Conservation (phyloP, 176 grass and related monocot species). For the Ampelocalamus luodianensis region DNA sequence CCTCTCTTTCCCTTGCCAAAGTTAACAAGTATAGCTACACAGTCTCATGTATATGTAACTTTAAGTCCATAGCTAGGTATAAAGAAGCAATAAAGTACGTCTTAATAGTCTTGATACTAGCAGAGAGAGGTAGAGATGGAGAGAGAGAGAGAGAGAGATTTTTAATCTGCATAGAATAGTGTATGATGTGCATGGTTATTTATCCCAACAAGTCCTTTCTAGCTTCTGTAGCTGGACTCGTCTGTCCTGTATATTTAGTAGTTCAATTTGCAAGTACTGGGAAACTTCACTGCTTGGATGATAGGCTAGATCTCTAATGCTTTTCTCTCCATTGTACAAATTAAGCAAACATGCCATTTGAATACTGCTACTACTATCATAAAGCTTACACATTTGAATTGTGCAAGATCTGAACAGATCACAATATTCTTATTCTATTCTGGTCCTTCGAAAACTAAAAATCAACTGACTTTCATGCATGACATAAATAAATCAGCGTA, state of each 20-base stretch:
- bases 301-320: conserved; percentile 5
- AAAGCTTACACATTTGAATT: conserved; percentile 43
- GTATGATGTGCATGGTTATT: conserved; percentile 36
- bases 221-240: conserved; percentile 38
- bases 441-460: conserved; percentile 22
- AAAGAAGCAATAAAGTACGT: conserved; percentile 39
- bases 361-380: conserved; percentile 12
- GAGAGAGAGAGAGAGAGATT: conserved; percentile 6
- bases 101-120: conserved; percentile 38
- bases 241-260: background rate
- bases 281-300: conserved; percentile 38
- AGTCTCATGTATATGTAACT: conserved; percentile 43
- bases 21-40: conserved; percentile 40
- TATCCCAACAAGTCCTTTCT: conserved; percentile 30
- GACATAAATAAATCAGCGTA: conserved; percentile 12
- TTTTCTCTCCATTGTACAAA: conserved; percentile 25
- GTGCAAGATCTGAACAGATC: conserved; percentile 50
- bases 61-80: conserved; percentile 26
- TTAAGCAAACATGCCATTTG: conserved; percentile 32
- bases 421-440: conserved; percentile 32
- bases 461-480: conserved; percentile 25
- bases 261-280: conserved; percentile 20
- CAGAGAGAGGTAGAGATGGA: background rate
- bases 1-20: background rate
- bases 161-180: background rate